Conservation (phyloP, 2,329 filamentous ascomycete genomes). For the Zalaria obscura region DNA sequence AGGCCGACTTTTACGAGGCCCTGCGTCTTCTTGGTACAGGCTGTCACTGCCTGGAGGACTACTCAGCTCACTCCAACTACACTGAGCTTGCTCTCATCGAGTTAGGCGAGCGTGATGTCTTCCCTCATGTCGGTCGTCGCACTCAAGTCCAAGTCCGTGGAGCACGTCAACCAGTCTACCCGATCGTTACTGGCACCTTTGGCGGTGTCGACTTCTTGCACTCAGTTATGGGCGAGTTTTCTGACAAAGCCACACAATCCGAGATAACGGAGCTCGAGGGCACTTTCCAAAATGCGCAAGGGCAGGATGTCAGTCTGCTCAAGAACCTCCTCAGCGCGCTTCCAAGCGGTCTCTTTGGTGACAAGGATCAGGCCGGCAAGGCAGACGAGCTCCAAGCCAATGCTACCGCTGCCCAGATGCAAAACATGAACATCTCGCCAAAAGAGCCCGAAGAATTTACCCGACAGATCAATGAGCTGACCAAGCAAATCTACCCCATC, state of each 20-base stretch:
- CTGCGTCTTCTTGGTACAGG: constrained; percentile 37
- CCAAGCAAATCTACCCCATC: constrained; percentile 71
- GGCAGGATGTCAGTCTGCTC: constrained; percentile 57
- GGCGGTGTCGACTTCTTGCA: constrained; percentile 38
- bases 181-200: constrained; percentile 41
- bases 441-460: constrained; percentile 76
- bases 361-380: constrained; percentile 58
- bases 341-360: constrained; percentile 65
- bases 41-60: constrained; percentile 40
- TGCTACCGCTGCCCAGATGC: constrained; percentile 49
- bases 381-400: constrained; percentile 69
- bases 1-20: constrained; percentile 32
- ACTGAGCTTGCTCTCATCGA: constrained; percentile 38
- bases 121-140: constrained; percentile 34
- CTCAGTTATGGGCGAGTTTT: constrained; percentile 35
- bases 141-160: constrained; percentile 31
- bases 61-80: constrained; percentile 41
- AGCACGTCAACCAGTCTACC: constrained; percentile 29
- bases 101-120: constrained; percentile 36
- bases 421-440: constrained; percentile 50
- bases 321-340: constrained; percentile 71
- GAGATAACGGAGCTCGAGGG: constrained; percentile 53
- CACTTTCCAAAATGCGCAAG: constrained; percentile 49
- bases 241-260: constrained; percentile 33
- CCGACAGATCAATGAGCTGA: constrained; percentile 56